Evolutionary conservation across 306 rosid genomes (phyloP), one percentile per base, ranked within the genome.

Genomic region (Boehmeria nivea): DNA sequence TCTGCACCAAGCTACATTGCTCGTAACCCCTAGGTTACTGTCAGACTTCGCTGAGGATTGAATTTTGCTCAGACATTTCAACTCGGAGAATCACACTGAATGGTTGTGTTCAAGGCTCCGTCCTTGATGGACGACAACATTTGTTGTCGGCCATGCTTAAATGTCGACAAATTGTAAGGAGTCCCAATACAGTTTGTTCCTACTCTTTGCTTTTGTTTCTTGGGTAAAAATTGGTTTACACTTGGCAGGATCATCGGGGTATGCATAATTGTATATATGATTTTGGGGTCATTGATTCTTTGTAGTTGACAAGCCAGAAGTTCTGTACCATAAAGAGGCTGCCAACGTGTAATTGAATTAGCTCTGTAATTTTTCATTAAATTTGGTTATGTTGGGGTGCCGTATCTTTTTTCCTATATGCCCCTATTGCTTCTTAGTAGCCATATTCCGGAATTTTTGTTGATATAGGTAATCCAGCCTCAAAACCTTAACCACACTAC

Each of bases 11-110:
- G 18, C 42, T 39, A 7, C 50, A 6, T 51, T 43, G 18, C 42
- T 60, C 71, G 42, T 36, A 59, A 23, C 28, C 21, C 37, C 17
- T 23, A n/a, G n/a, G n/a, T n/a, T n/a, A 8, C 43, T 33, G 42
- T 59, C 53, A 58, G 56, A 53, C 21, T 67, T 61, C 44, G 65
- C 45, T 40, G 6, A 40, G 60, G 54, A 49, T 57, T 54, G 31
- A 39, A 27, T n/a, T 28, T 27, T 65, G 18, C 46, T 51, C 24
- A 27, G 61, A 65, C 65, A 51, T 67, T 38, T 56, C 31, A n/a
- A n/a, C n/a, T n/a, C n/a, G n/a, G n/a, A n/a, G 31, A 63, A 27
- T 54, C 37, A 42, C 10, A 10, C 7, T 4, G 23, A 25, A 9
- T 21, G 14, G 18, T 22, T 7, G 6, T 23, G 47, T 22, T 39